phyloP scores from a whole-genome alignment of 768 basidiomycete species.

The Mycena vulgaris region DNA sequence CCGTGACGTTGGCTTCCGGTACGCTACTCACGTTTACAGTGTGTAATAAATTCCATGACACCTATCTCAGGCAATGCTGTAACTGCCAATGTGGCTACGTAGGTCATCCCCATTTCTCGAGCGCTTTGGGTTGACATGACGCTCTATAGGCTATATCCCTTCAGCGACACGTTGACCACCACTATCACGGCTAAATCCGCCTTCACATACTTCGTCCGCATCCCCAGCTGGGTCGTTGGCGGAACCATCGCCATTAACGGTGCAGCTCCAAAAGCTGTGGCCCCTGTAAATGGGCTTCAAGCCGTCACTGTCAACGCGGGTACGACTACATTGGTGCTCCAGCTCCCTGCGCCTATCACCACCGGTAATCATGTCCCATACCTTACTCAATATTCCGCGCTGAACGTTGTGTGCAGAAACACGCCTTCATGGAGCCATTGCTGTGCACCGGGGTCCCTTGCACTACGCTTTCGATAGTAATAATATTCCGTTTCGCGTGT shows the following conservation, averaged over 20 bases:
- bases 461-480: slow-evolving; percentile 58
- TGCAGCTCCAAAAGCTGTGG: slow-evolving; percentile 40
- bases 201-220: slow-evolving; percentile 65
- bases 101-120: not conserved
- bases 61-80: slow-evolving; percentile 55
- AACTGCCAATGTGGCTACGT: slow-evolving; percentile 61
- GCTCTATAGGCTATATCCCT: slow-evolving; percentile 56
- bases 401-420: slow-evolving; percentile 41
- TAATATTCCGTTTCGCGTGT: not conserved
- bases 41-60: not conserved
- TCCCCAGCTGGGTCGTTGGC: slow-evolving; percentile 65
- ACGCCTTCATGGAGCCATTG: slow-evolving; percentile 54
- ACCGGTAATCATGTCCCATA: slow-evolving; percentile 40
- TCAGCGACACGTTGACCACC: slow-evolving; percentile 64
- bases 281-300: slow-evolving; percentile 52
- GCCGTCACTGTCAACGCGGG: slow-evolving; percentile 48
- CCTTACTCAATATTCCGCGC: not conserved
- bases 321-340: slow-evolving; percentile 49
- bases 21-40: slow-evolving; percentile 7
- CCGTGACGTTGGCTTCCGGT: slow-evolving; percentile 59
- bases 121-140: not conserved
- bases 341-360: slow-evolving; percentile 55
- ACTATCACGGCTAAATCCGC: slow-evolving; percentile 59
- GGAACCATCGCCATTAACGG: slow-evolving; percentile 63
- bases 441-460: slow-evolving; percentile 58